A percentile compares a stretch with the other conserved stretches of the same genome.
Evolutionary conservation across 495 filamentous ascomycete species (phyloP).

Genomic region (Astrothelium subdiscretum): DNA sequence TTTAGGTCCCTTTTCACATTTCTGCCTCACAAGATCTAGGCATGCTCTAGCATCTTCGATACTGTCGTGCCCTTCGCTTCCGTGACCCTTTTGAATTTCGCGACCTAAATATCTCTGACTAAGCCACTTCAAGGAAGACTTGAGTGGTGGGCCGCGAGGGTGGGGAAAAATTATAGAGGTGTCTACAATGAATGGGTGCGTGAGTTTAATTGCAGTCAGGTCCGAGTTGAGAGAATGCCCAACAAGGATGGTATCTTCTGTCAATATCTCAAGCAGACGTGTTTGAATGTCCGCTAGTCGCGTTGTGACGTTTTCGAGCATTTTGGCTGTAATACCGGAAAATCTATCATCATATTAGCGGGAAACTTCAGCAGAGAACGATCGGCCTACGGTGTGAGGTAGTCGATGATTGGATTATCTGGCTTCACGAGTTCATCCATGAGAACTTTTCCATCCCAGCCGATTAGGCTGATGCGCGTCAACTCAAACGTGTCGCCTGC

Average conservation of each 20-base stretch:
- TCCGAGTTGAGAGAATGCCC: slow-evolving; percentile 92
- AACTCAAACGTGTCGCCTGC: slow-evolving; percentile 63
- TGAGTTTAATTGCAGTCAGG: slow-evolving; percentile 66
- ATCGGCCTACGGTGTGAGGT: slow-evolving; percentile 58
- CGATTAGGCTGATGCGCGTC: slow-evolving; percentile 73
- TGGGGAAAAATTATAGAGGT: slow-evolving; percentile 80
- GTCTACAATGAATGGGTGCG: slow-evolving; percentile 88
- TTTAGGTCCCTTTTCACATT: slow-evolving; percentile 77
- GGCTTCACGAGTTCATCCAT: slow-evolving; percentile 91
- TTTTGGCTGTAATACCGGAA: slow-evolving; percentile 81
- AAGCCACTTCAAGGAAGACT: slow-evolving; percentile 71
- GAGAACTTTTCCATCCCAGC: slow-evolving; percentile 73
- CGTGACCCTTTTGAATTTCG: slow-evolving; percentile 71
- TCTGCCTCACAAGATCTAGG: slow-evolving; percentile 84
- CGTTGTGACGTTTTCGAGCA: slow-evolving; percentile 70
- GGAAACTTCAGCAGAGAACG: neutral
- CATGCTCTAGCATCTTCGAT: slow-evolving; percentile 85
- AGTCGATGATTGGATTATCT: slow-evolving; percentile 69
- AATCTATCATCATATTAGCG: neutral
- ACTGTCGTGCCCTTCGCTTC: slow-evolving; percentile 67
- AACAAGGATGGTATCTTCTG: slow-evolving; percentile 65
- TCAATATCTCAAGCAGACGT: slow-evolving; percentile 59
- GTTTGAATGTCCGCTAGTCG: slow-evolving; percentile 74
- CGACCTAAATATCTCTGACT: slow-evolving; percentile 66
- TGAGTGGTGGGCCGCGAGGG: slow-evolving; percentile 58